Evolutionary conservation across 73 alveolate species (phyloP).

Genomic region (Paramecium bursaria): DNA sequence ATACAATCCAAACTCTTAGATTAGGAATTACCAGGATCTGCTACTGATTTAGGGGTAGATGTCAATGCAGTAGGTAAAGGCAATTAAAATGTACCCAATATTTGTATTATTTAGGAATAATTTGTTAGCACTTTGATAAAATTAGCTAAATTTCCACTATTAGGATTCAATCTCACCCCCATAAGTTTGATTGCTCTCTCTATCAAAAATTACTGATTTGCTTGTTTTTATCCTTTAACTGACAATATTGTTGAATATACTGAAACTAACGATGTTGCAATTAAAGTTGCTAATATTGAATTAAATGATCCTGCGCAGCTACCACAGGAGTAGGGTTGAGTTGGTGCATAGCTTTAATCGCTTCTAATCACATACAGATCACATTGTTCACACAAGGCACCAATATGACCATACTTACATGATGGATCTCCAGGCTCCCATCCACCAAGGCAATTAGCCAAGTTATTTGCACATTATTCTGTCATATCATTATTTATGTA

Average conservation of each 20-base stretch:
- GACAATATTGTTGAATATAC: slow-evolving; percentile 1
- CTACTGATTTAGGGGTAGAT: slow-evolving; percentile 9
- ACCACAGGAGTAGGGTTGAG: background rate
- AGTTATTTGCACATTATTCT: slow-evolving; percentile 7
- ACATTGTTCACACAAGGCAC: slow-evolving; percentile 45
- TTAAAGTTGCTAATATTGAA: background rate
- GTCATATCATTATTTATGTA: slow-evolving; percentile 25
- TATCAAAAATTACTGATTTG: background rate
- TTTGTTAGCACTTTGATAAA: slow-evolving; percentile 44
- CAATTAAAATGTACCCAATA: slow-evolving; percentile 12
- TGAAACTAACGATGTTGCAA: slow-evolving; percentile 7
- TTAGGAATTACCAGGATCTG: slow-evolving; percentile 8
- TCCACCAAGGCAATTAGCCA: slow-evolving; percentile 49
- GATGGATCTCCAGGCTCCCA: slow-evolving; percentile 60
- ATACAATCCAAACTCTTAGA: slow-evolving; percentile 34
- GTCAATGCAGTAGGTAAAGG: slow-evolving; percentile 23
- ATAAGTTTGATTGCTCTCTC: background rate
- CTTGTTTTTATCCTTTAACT: slow-evolving; percentile 33
- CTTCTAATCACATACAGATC: slow-evolving; percentile 3
- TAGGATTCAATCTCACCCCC: slow-evolving; percentile 16
- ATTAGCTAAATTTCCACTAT: slow-evolving; percentile 10
- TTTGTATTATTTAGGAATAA: slow-evolving; percentile 26
- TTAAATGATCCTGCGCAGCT: background rate
- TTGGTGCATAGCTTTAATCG: background rate
- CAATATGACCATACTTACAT: slow-evolving; percentile 55